A percentile compares a stretch with the other conserved stretches of the same genome.
These are phyloP conservation scores for Gastrodia elata DNA, from an alignment of 106 monocot genomes.

Conservation along the genomic window DNA sequence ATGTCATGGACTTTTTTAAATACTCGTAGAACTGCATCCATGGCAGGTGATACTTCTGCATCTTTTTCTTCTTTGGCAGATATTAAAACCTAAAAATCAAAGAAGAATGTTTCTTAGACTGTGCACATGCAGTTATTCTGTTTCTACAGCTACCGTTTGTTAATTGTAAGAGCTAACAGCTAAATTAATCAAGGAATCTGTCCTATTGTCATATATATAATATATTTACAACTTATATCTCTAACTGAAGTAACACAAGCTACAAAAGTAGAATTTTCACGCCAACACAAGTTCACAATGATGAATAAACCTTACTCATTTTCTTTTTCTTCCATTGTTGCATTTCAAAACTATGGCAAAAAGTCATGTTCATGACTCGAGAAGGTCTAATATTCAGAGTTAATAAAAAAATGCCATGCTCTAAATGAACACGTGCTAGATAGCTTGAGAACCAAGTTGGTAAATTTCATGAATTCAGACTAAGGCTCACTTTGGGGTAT, in stretches of 20 bases:
- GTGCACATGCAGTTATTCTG: not conserved
- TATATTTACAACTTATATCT: not conserved
- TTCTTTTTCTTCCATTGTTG: no score
- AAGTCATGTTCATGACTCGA: no score
- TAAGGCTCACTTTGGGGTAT: no score
- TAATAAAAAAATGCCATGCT: no score
- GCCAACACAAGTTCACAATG: no score
- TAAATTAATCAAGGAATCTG: not conserved
- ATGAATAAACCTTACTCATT: no score
- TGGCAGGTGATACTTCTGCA: conserved; percentile 67
- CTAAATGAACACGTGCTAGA: no score
- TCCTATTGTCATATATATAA: not conserved
- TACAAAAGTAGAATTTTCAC: not conserved
- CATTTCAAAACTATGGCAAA: no score
- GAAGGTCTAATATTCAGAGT: no score
- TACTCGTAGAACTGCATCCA: conserved; percentile 70
- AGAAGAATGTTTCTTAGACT: not conserved
- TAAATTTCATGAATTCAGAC: no score
- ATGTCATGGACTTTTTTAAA: conserved; percentile 67
- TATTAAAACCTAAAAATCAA: conserved; percentile 66
- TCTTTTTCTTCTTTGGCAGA: conserved; percentile 77
- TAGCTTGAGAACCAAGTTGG: no score
- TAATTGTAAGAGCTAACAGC: not conserved
- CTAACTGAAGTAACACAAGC: not conserved
- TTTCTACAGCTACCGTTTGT: not conserved